Percentiles rank a stretch among this genome's conserved stretches.
Evolutionary conservation across 2,329 filamentous ascomycete species (phyloP).

Genomic region (Emericellopsis atlantica): DNA sequence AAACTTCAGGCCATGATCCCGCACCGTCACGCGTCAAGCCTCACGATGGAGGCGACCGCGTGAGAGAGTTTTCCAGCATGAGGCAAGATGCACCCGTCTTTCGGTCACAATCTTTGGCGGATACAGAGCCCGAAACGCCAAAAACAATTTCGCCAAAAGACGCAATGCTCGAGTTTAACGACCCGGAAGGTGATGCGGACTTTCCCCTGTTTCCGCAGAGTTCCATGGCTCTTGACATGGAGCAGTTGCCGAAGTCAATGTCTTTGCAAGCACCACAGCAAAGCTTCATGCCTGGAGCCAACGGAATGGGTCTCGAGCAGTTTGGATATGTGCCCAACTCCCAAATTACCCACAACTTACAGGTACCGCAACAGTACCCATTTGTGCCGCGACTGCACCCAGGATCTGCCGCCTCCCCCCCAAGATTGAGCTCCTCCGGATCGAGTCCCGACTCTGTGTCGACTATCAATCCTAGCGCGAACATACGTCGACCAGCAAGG

Average conservation of each 20-base stretch:
- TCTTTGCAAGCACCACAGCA: constrained; percentile 8
- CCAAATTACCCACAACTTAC: constrained; percentile 8
- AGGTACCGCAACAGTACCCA: constrained; percentile 37
- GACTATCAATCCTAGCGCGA: constrained; percentile 5
- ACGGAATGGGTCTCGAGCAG: background rate
- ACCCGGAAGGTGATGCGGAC: constrained; percentile 55
- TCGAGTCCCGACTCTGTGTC: constrained; percentile 18
- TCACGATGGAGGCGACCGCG: constrained; percentile 32
- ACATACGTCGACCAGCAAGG: constrained; percentile 39
- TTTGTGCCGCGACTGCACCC: constrained; percentile 27
- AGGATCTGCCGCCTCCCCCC: constrained; percentile 17
- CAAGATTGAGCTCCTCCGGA: constrained; percentile 28
- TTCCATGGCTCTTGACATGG: constrained; percentile 30
- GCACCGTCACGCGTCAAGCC: constrained; percentile 8
- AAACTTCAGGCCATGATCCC: constrained; percentile 30
- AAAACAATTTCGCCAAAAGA: constrained; percentile 95
- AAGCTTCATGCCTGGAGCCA: background rate
- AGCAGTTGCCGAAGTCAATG: constrained; percentile 22
- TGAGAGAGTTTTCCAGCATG: constrained; percentile 48
- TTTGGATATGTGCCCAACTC: constrained; percentile 18
- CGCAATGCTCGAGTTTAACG: constrained; percentile 73
- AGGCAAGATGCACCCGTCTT: constrained; percentile 40
- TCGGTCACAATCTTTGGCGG: constrained; percentile 26
- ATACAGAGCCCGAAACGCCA: constrained; percentile 35
- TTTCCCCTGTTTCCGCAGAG: constrained; percentile 62